Base-by-base conservation (phyloP, 768 basidiomycete genomes). In the Agrocybe pediades region DNA sequence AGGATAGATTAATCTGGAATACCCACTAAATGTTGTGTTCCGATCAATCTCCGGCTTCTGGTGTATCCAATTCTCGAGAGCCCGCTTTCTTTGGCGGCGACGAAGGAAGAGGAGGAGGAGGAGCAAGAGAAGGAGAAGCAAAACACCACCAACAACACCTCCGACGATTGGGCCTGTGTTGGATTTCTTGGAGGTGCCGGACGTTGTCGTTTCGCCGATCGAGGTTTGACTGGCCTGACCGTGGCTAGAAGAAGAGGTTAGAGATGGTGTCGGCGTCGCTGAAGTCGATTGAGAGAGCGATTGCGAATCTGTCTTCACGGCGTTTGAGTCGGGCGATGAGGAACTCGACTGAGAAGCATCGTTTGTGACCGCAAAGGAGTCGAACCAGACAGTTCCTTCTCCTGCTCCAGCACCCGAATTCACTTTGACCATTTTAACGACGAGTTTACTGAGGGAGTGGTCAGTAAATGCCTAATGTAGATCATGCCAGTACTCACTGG, bases 301-400 rank as follows among this genome's bases (percentile, higher is more conserved):
- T 17, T 15, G 23, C 39, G 16, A 13, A 20, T 13, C 33, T 13
- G 33, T 36, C 33, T 36, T 36, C 13, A n/a, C 5, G 13, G 33
- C 5, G 33, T 36, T 36, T 13, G 33, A 13, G 33, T 36, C 33
- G n/a, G n/a, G n/a, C 11, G 33, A 6, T 3, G 5, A 15, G 33
- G n/a, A 4, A 36, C 33, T 36, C n/a, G 33, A 36, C n/a, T 36
- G 33, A 36, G 13, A 11, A 36, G 33, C 13, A n/a, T 36, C 33
- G 33, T 36, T 36, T 15, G n/a, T 15, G 26, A 50, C 49, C 41
- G 41, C 53, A 51, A 76, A 75, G 52, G 70, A 75, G 40, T 75
- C 75, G 53, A 75, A 74, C 75, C 75, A 75, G 23, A 76, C 61
- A 0, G 75, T 75, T 0, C 74, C 75, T 58, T 76, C 75, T 6